Evolutionary conservation across 23 red algal genomes (phyloP).

Genomic region (Gracilaria caudata): DNA sequence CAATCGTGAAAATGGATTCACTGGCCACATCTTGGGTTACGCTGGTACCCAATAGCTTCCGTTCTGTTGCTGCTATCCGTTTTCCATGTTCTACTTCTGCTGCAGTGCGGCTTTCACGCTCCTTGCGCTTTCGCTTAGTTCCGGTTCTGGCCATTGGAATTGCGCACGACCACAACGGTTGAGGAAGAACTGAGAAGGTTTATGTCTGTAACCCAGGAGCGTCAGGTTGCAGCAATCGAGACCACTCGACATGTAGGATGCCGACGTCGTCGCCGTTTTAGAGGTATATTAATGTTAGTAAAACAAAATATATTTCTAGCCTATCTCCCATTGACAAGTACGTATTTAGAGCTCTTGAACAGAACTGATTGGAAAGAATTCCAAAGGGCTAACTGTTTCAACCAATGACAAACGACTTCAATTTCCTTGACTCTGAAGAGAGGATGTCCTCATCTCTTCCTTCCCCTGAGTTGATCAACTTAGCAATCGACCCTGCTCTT

Average conservation of each 20-base stretch:
- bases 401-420: neutral
- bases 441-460: too few relatives aligned
- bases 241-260: too few relatives aligned
- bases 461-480: neutral
- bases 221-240: too few relatives aligned
- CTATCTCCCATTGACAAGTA: neutral
- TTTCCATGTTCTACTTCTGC: conserved; percentile 35
- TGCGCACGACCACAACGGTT: neutral
- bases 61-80: conserved; percentile 13
- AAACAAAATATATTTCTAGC: neutral
- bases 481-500: too few relatives aligned
- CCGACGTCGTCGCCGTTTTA: neutral
- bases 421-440: neutral
- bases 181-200: too few relatives aligned
- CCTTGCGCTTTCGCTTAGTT: conserved; percentile 57
- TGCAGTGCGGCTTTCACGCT: conserved; percentile 43
- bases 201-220: too few relatives aligned
- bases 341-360: neutral
- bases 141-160: conserved; percentile 34
- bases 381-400: neutral
- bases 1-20: conserved; percentile 26
- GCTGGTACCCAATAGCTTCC: conserved; percentile 31
- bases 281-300: neutral
- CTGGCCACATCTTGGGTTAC: conserved; percentile 29
- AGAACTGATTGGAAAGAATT: neutral